Percentiles rank a stretch among this genome's conserved stretches.
Conservation (phyloP, 2,329 filamentous ascomycete species). For the Colletotrichum chrysophilum region DNA sequence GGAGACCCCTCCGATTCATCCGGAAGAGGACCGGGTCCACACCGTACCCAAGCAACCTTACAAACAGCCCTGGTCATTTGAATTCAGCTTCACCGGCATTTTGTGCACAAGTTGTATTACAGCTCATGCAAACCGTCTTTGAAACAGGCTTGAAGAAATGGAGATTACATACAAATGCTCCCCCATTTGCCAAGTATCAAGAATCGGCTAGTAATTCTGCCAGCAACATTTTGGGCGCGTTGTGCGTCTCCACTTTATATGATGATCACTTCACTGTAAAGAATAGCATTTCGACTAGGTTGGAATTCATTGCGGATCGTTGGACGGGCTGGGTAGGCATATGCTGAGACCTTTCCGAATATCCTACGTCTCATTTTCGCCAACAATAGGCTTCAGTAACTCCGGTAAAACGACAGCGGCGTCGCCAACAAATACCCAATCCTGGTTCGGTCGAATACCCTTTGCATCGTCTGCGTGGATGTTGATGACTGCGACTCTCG, state of each 20-base stretch:
- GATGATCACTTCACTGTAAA: no score
- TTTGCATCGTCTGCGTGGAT: constrained; percentile 50
- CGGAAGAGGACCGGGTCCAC: not conserved
- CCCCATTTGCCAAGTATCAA: not conserved
- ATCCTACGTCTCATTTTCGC: not conserved
- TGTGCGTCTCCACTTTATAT: not conserved
- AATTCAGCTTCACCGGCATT: not conserved
- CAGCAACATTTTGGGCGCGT: not conserved
- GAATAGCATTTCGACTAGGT: no score
- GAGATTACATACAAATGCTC: not conserved
- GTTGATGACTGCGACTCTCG: constrained; percentile 67
- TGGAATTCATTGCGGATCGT: not conserved
- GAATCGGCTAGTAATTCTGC: not conserved
- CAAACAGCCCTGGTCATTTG: not conserved
- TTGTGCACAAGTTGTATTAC: not conserved
- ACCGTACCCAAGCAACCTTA: not conserved
- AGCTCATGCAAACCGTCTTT: not conserved
- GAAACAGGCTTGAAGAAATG: not conserved
- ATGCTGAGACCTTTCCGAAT: not conserved
- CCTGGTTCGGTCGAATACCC: not conserved
- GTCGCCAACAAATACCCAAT: constrained; percentile 24
- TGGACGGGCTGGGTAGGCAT: rapidly evolving
- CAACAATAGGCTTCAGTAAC: constrained; percentile 15
- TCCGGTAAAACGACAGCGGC: constrained; percentile 16
- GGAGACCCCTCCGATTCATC: not conserved